Base-by-base conservation (phyloP, 73 alveolate species). In the Blepharisma japonicum region DNA sequence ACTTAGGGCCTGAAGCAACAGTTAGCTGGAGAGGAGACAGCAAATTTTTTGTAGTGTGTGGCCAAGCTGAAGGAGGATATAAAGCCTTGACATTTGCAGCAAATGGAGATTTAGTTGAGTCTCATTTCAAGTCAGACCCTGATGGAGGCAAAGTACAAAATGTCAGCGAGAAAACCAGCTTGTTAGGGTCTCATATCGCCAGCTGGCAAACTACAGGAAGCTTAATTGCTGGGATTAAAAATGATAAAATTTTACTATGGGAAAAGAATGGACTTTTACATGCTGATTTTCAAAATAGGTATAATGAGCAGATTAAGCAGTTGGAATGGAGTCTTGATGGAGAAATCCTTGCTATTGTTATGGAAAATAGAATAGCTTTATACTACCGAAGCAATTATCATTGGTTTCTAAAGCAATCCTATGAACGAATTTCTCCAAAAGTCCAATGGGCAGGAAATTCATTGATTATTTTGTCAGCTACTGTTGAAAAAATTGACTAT, bases 231-330 rank as follows among this genome's bases (percentile, higher is more conserved):
- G 98, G 98, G 56, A 87, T 76, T 84, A 80, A 88, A 70, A 86
- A 78, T 32, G 78, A 87, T 54, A 91, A 95, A 87, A 87, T 95
- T 66, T 84, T 95, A 49, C 91, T 96, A 79, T 94, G 98, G 93
- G 99, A 96, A 88, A 89, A 92, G 83, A 96, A 96, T 81, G 97
- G 99, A 14, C 87, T 96, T 54, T 78, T 96, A 80, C 99, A 96
- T 90, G 98, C 97, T 4, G 98, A 96, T 80, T 95, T 96, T 79
- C 39, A 80, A 27, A 5, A 47, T 0, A 51, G 68, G 21, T 79
- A 71, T 71, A 67, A 78, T 68, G 42, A 32, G 3, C 42, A 32
- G 42, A 32, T 32, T 32, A 32, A 32, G 42, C 42, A 32, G 42
- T 3, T 32, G 42, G 42, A 32, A 32, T 32, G 42, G 42, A 32